Evolutionary conservation across 108 stramenopile species (phyloP), one percentile per base, ranked within the genome.

Genomic region (Fistulifera pelliculosa): DNA sequence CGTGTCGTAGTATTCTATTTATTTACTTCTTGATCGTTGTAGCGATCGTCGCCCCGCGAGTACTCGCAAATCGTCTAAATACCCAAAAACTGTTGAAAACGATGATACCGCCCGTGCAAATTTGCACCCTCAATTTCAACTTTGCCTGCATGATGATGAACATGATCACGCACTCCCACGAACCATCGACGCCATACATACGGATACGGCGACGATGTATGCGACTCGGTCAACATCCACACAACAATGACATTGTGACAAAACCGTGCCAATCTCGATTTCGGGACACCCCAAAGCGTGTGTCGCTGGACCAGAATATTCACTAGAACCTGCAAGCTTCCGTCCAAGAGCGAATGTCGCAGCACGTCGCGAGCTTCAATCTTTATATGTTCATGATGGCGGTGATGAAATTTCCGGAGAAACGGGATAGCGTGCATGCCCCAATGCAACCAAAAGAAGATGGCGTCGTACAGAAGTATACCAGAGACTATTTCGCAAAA

Each of bases 301-400:
- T 54, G 26, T 17, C 61, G 40, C 52, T 79, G 78, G 5, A 75
- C 78, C 42, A 65, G 12, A 47, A 75, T 65, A 38, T 79, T 79
- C 2, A 68, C 59, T 28, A 59, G 49, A 1, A 75, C 78, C 49
- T 79, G 77, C 21, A 72, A 44, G 15, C 38, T 39, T 7, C 74
- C 78, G 56, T 79, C 78, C 10, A 71, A 19, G 24, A 65, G 62
- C 0, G 70, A 65, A 56, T 79, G 78, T 42, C 64, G 78, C 28
- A 78, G 62, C 2, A 55, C 54, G 35, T 67, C 52, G 35, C 52
- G 52, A 15, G 59, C 47, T 45, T 67, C 66, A 12, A 67, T 25
- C 12, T 21, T 19, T 14, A 35, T 31, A 13, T 27, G 5, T 17
- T 28, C 23, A 49, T 58, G 24, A 59, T 66, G 65, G 13, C 38